Percentiles rank a stretch among this genome's conserved stretches.
Evolutionary conservation across 176 grass and related monocot genomes (phyloP).

Genomic region (Melocanna baccifera): DNA sequence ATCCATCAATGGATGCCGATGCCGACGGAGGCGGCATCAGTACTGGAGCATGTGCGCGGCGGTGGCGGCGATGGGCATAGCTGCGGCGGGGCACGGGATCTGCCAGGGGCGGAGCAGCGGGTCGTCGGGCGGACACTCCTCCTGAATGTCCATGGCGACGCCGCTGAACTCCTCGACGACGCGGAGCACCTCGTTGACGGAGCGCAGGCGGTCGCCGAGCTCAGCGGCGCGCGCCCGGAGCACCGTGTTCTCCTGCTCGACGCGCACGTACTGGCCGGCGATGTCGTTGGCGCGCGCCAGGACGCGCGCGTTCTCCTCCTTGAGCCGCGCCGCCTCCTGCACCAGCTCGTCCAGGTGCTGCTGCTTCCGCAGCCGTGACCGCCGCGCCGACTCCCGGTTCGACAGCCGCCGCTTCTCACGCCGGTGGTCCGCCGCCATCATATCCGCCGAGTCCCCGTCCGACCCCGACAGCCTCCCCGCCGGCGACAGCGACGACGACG

Average conservation of each 20-base stretch:
- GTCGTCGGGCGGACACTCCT: constrained; percentile 50
- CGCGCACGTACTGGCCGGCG: constrained; percentile 34
- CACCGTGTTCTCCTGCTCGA: constrained; percentile 74
- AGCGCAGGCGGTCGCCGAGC: constrained; percentile 68
- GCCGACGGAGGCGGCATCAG: background rate
- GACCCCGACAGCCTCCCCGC: constrained; percentile 44
- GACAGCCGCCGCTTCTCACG: constrained; percentile 82
- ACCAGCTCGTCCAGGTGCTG: constrained; percentile 83
- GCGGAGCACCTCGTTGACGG: constrained; percentile 73
- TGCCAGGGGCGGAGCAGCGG: constrained; percentile 76
- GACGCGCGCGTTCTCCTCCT: constrained; percentile 60
- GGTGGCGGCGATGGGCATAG: constrained; percentile 60
- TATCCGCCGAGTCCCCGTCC: constrained; percentile 47
- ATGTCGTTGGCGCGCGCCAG: constrained; percentile 45
- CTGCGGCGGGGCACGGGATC: constrained; percentile 47
- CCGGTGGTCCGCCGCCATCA: constrained; percentile 38
- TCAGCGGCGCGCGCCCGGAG: constrained; percentile 55
- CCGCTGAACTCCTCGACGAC: constrained; percentile 72
- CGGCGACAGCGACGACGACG: constrained; percentile 51
- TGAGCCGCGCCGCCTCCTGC: constrained; percentile 62
- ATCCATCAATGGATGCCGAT: background rate
- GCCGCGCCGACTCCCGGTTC: constrained; percentile 85
- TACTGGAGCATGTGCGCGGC: constrained; percentile 55
- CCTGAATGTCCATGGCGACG: constrained; percentile 84
- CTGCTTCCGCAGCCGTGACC: constrained; percentile 90